Percentiles rank a stretch among this genome's conserved stretches.
phyloP scores from a whole-genome alignment of 1,284 basidiomycete genomes.

The Cutaneotrichosporon cavernicola region DNA sequence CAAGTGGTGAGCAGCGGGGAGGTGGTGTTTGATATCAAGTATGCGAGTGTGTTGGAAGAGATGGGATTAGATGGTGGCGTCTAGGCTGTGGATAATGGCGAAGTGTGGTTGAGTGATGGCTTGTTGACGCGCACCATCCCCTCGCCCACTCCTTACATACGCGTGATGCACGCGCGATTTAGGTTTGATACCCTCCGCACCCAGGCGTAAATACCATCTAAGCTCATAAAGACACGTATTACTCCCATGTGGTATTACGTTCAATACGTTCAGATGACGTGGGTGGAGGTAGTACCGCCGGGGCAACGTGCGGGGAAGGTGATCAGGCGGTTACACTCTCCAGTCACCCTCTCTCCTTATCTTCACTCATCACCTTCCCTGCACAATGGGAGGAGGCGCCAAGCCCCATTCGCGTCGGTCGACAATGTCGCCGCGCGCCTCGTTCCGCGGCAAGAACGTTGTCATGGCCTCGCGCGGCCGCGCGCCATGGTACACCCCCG shows the following conservation, averaged over 20 bases:
- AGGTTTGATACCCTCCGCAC: too few relatives aligned
- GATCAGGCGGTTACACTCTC: neutral
- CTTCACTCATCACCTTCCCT: neutral
- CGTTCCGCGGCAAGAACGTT: slow-evolving; percentile 63
- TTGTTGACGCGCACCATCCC: slow-evolving; percentile 4
- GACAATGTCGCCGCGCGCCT: neutral
- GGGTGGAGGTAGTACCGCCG: too few relatives aligned
- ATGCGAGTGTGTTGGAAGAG: neutral
- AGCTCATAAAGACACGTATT: too few relatives aligned
- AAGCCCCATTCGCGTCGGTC: neutral
- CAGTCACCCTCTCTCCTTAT: neutral
- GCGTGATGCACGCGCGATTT: neutral
- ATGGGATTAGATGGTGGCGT: neutral
- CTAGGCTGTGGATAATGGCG: neutral
- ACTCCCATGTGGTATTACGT: too few relatives aligned
- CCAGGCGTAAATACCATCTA: too few relatives aligned
- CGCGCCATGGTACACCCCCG: slow-evolving; percentile 63
- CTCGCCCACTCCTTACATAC: neutral
- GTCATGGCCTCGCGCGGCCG: slow-evolving; percentile 74
- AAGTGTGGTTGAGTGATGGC: neutral
- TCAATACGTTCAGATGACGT: too few relatives aligned
- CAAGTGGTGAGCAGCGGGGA: neutral
- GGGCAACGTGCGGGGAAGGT: neutral
- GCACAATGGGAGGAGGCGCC: neutral
- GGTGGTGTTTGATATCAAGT: neutral